Conservation (phyloP, 352 stramenopile genomes). For the Blastocystis sp. region DNA sequence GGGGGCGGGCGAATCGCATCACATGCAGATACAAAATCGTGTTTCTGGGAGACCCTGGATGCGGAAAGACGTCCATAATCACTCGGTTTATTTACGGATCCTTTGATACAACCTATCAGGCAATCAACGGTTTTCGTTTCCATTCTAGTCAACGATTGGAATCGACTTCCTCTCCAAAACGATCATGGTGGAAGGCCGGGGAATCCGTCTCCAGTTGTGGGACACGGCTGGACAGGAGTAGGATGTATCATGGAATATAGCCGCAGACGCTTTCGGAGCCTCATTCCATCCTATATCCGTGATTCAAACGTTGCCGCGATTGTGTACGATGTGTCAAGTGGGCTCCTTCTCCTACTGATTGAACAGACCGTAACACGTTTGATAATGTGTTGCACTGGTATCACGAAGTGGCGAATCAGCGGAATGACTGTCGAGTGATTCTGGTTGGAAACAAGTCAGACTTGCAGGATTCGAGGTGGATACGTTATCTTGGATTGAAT, state of each 20-base stretch:
- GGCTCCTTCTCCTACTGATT: background rate
- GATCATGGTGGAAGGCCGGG: background rate
- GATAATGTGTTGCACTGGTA: slow-evolving; percentile 98
- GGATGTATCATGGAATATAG: background rate
- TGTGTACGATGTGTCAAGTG: slow-evolving; percentile 43
- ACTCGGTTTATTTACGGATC: slow-evolving; percentile 97
- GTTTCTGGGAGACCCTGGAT: slow-evolving; percentile 85
- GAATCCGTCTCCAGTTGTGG: slow-evolving; percentile 49
- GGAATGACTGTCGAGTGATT: slow-evolving; percentile 96
- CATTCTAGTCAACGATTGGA: slow-evolving; percentile 46
- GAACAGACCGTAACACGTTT: slow-evolving; percentile 81
- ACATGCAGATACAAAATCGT: slow-evolving; percentile 63
- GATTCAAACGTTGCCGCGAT: slow-evolving; percentile 31
- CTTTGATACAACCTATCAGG: slow-evolving; percentile 88
- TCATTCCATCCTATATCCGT: slow-evolving; percentile 56
- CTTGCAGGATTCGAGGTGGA: slow-evolving; percentile 80
- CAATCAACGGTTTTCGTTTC: slow-evolving; percentile 39
- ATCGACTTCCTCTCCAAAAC: slow-evolving; percentile 57
- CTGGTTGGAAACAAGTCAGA: slow-evolving; percentile 99
- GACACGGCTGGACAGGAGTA: slow-evolving; percentile 55
- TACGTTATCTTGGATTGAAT: background rate
- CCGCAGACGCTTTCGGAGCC: slow-evolving; percentile 39
- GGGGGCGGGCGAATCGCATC: background rate
- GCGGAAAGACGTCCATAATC: slow-evolving; percentile 99
- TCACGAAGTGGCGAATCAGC: slow-evolving; percentile 89